These are phyloP conservation scores for Papiliotrema fonsecae DNA, from an alignment of 1,284 basidiomycete species.

Conservation along the genomic window DNA sequence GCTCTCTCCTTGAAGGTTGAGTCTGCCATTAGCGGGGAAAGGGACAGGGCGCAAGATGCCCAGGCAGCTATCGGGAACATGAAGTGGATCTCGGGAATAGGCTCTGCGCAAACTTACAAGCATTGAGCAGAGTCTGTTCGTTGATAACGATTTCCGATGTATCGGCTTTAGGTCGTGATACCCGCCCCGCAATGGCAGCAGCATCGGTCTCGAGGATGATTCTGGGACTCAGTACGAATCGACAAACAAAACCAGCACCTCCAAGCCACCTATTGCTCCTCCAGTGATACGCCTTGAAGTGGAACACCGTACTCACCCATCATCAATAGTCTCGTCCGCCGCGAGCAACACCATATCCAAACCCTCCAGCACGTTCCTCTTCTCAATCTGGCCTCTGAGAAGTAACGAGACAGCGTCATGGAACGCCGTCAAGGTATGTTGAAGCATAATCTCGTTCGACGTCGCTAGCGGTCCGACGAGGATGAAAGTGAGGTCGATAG, in stretches of 20 bases:
- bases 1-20: slow-evolving; percentile 81
- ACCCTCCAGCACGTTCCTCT: slow-evolving; percentile 90
- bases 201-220: slow-evolving; percentile 97
- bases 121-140: slow-evolving; percentile 91
- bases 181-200: slow-evolving; percentile 88
- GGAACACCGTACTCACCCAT: slow-evolving; percentile 81
- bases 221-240: too few species aligned
- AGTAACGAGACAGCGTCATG: slow-evolving; percentile 80
- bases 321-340: slow-evolving; percentile 94
- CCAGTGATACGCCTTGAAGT: too few species aligned
- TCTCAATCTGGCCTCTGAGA: slow-evolving; percentile 89
- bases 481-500: slow-evolving; percentile 93
- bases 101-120: slow-evolving; percentile 52
- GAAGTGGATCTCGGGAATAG: too few species aligned
- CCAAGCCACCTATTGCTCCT: too few species aligned
- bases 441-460: slow-evolving; percentile 97
- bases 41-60: neutral
- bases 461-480: slow-evolving; percentile 74
- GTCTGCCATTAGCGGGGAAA: slow-evolving; percentile 48
- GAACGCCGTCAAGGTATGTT: slow-evolving; percentile 74
- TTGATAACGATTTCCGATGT: slow-evolving; percentile 97
- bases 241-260: too few species aligned
- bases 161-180: slow-evolving; percentile 87
- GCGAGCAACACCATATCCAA: slow-evolving; percentile 89
- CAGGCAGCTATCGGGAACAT: too few species aligned